Base-by-base conservation (phyloP, 768 basidiomycete genomes). In the Lactarius deliciosus region DNA sequence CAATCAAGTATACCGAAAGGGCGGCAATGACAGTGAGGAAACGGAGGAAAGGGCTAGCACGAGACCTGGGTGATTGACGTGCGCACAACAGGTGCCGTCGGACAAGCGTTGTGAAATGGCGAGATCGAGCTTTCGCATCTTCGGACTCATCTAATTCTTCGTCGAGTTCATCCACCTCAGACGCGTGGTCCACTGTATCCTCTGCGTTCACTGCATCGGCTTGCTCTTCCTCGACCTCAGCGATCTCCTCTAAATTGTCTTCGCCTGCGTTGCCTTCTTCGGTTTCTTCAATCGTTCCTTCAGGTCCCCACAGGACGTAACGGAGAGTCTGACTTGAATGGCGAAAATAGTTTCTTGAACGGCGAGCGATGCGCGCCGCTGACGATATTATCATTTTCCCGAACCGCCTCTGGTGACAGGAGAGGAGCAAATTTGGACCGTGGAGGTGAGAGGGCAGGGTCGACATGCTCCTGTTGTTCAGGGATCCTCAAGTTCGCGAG, bases 401-500 rank as follows among this genome's bases (percentile, higher is more conserved):
- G 79, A 57, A 74, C 68, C 0, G 78, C 74, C 38, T 74, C 75
- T 9, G 75, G 70, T 3, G 84, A 81, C 11, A 89, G 74, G 0
- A 77, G 77, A n/a, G 86, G 86, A 64, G 82, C 80, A 72, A 87
- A 88, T 41, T 77, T 81, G 69, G 83, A 85, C 9, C 82, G 85
- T 3, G 86, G 85, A 13, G 81, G 81, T 66, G 74, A 71, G 71
- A 75, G 61, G 64, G 71, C 60, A 9, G 70, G 68, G 5, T 70
- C 72, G 1, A 63, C 63, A 11, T 50, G 38, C 1, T 64, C 68
- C 56, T 65, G 64, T 34, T 32, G 45, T 38, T 55, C 36, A 10
- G n/a, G n/a, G 9, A 10, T 32, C 62, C 10, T 64, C 62, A 15
- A 30, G 40, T n/a, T 67, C 57, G 5, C 61, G 69, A 41, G 57